phyloP scores from a whole-genome alignment of 495 filamentous ascomycete genomes.

The Daldinia childiae region DNA sequence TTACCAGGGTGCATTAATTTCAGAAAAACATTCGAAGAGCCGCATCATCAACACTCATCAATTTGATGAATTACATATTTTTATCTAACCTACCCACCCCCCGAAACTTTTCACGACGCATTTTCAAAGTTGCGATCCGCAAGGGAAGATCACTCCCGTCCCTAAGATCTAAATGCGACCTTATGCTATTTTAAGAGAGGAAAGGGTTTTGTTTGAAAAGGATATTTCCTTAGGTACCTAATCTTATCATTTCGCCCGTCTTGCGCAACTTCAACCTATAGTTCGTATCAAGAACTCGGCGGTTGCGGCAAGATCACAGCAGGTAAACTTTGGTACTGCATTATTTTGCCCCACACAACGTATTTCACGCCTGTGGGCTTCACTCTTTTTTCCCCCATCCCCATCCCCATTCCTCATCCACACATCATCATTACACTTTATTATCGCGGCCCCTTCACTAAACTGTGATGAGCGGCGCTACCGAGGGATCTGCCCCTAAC shows the following conservation, averaged over 20 bases:
- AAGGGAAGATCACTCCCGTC: neutral
- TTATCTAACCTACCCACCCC: neutral
- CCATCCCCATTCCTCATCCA: neutral
- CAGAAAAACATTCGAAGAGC: slow-evolving; percentile 24
- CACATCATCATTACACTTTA: neutral
- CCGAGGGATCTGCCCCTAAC: slow-evolving; percentile 4
- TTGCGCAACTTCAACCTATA: neutral
- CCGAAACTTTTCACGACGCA: neutral
- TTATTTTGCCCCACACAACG: neutral
- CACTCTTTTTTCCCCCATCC: slow-evolving; percentile 4
- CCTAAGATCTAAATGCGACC: neutral
- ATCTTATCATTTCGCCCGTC: neutral
- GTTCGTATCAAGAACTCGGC: neutral
- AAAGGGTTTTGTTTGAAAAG: neutral
- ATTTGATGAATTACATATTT: slow-evolving; percentile 1
- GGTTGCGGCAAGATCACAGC: neutral
- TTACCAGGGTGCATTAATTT: slow-evolving; percentile 6
- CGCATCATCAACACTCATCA: slow-evolving; percentile 29
- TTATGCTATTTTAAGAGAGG: neutral
- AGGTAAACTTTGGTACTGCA: neutral
- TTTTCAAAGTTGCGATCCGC: neutral
- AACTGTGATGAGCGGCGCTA: slow-evolving; percentile 18
- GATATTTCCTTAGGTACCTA: neutral
- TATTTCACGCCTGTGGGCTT: neutral
- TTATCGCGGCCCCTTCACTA: neutral